Conservation (phyloP, 2,329 filamentous ascomycete species). For the Tolypocladium nubicola region DNA sequence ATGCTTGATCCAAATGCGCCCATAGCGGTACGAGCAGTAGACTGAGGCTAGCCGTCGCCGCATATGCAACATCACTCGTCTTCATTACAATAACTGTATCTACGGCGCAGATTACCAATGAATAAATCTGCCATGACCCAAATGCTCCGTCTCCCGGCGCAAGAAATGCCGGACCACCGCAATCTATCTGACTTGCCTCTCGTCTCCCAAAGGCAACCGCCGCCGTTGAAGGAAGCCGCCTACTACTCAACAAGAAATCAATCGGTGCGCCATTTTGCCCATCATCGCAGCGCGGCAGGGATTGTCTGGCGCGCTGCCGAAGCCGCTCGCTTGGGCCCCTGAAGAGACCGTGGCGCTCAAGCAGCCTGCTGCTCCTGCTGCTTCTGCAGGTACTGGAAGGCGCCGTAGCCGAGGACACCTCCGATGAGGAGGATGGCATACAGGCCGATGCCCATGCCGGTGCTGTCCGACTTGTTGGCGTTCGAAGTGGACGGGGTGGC, state of each 20-base stretch:
- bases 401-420: conserved; percentile 65
- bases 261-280: not conserved
- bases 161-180: not conserved
- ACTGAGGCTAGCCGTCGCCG: too few species aligned
- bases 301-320: not conserved
- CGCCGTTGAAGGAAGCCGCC: not conserved
- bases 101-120: not conserved
- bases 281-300: not conserved
- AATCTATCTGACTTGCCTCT: not conserved
- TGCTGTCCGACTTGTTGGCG: conserved; percentile 34
- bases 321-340: not conserved
- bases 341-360: not conserved
- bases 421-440: conserved; percentile 75
- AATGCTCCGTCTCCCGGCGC: not conserved
- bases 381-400: conserved; percentile 67
- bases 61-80: not conserved
- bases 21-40: not conserved
- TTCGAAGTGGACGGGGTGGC: conserved; percentile 38
- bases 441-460: conserved; percentile 63
- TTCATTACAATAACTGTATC: conserved; percentile 5
- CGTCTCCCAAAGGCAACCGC: not conserved
- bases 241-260: not conserved
- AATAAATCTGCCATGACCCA: conserved; percentile 3
- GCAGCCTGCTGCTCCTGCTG: conserved; percentile 22
- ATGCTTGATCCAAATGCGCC: too few species aligned